Conservation (phyloP, 1,139 yeast genomes). For the Debaryomyces psychrophilus region DNA sequence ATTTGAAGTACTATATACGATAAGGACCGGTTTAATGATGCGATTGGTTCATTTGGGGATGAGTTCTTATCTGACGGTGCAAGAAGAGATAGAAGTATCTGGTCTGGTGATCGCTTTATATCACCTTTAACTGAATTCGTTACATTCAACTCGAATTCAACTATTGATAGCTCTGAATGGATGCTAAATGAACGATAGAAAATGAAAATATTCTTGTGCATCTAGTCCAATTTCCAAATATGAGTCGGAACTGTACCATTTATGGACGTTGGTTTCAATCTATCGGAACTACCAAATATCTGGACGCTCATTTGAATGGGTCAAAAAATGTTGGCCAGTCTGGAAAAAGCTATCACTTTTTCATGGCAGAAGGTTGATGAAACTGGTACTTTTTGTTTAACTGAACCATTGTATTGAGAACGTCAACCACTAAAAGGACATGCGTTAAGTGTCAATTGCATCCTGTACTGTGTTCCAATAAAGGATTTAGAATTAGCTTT, state of each 20-base stretch:
- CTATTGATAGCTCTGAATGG: slow-evolving; percentile 10
- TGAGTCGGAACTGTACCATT: slow-evolving; percentile 14
- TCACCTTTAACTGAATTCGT: slow-evolving; percentile 9
- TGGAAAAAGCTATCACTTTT: slow-evolving; percentile 12
- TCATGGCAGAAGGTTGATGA: slow-evolving; percentile 10
- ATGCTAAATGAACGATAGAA: slow-evolving; percentile 10
- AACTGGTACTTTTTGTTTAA: slow-evolving; percentile 11
- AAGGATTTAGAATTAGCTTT: neutral
- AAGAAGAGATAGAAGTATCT: slow-evolving; percentile 16
- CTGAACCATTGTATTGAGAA: slow-evolving; percentile 13
- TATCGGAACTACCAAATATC: slow-evolving; percentile 7
- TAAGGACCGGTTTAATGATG: slow-evolving; percentile 14
- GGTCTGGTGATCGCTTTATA: slow-evolving; percentile 15
- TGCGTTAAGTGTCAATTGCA: neutral
- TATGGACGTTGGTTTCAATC: slow-evolving; percentile 12
- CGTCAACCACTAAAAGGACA: slow-evolving; percentile 11
- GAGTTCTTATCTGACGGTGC: slow-evolving; percentile 15
- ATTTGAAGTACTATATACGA: no score
- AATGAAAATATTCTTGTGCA: slow-evolving; percentile 14
- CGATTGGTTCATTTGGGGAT: slow-evolving; percentile 11
- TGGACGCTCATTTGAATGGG: slow-evolving; percentile 5
- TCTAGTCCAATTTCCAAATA: slow-evolving; percentile 13
- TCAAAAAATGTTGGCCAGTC: slow-evolving; percentile 10
- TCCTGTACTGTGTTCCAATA: neutral
- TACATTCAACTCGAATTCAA: slow-evolving; percentile 8